These are phyloP conservation scores for Spongospora subterranea DNA, from an alignment of 208 protist genomes.

Conservation along the genomic window DNA sequence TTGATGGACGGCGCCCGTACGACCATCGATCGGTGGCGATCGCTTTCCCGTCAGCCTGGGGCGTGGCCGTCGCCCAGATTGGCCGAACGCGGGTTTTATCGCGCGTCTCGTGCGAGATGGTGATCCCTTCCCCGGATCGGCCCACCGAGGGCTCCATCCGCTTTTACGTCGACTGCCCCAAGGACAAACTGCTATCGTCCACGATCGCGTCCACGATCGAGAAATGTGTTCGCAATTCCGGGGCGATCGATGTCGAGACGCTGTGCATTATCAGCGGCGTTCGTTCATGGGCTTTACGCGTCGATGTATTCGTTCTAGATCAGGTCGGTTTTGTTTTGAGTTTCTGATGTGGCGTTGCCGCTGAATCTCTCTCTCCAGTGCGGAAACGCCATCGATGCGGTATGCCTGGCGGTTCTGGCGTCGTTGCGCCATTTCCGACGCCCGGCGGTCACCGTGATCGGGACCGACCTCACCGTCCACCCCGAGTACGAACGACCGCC, in stretches of 20 bases:
- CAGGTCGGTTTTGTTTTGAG: no score
- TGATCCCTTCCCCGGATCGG: neutral
- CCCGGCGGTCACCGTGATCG: slow-evolving; percentile 33
- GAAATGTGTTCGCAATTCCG: slow-evolving; percentile 53
- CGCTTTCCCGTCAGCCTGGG: neutral
- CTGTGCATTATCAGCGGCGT: slow-evolving; percentile 38
- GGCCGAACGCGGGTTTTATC: slow-evolving; percentile 45
- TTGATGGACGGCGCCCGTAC: slow-evolving; percentile 47
- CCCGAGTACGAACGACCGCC: slow-evolving; percentile 13
- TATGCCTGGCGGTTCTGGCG: neutral
- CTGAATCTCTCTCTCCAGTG: neutral
- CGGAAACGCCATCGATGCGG: slow-evolving; percentile 26
- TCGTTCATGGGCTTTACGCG: slow-evolving; percentile 13
- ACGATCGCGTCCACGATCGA: slow-evolving; percentile 43
- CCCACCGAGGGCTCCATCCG: slow-evolving; percentile 34
- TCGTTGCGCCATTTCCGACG: slow-evolving; percentile 51
- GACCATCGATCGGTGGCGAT: slow-evolving; percentile 11
- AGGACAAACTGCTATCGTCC: neutral
- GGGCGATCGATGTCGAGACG: slow-evolving; percentile 57
- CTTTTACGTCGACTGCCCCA: slow-evolving; percentile 16
- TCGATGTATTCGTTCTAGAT: slow-evolving; percentile 48
- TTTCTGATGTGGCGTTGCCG: no score
- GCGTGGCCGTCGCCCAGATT: slow-evolving; percentile 9
- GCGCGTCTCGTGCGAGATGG: neutral
- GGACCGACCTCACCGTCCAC: slow-evolving; percentile 33